phyloP scores from a whole-genome alignment of 2,329 filamentous ascomycete genomes.

The Verticillium alfalfae region DNA sequence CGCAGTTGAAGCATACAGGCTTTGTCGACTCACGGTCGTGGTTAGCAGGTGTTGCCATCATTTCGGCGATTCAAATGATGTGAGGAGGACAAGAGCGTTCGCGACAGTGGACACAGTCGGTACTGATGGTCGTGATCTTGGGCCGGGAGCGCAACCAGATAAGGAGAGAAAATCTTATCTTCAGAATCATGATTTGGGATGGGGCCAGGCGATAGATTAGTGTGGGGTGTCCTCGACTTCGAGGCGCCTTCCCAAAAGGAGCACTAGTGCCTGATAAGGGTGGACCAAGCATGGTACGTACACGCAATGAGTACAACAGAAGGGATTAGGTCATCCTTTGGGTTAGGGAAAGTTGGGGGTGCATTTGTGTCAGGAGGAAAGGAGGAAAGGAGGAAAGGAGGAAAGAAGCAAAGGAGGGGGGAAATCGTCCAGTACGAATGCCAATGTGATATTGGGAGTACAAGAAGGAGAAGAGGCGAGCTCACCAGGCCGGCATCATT shows the following conservation, averaged over 20 bases:
- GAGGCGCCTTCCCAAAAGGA: background rate
- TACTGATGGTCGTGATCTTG: background rate
- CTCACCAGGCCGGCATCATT: background rate
- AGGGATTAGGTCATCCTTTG: background rate
- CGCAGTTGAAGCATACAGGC: slow-evolving; percentile 96
- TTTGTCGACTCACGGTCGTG: slow-evolving; percentile 60
- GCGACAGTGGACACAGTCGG: background rate
- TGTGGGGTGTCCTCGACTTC: background rate
- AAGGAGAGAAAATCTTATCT: slow-evolving; percentile 5
- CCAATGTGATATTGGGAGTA: background rate
- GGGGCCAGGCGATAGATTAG: background rate
- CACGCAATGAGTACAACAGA: background rate
- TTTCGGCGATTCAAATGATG: slow-evolving; percentile 24
- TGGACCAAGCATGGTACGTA: background rate
- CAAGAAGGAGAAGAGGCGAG: background rate
- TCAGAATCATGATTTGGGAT: slow-evolving; percentile 4
- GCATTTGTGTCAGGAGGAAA: too few species aligned
- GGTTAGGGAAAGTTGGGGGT: too few species aligned
- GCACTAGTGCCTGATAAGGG: background rate
- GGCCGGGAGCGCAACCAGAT: background rate
- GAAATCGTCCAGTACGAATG: background rate
- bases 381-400: background rate
- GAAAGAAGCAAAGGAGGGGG: background rate
- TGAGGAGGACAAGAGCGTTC: slow-evolving; percentile 6
- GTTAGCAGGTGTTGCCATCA: slow-evolving; percentile 51